Evolutionary conservation across 2,329 filamentous ascomycete species (phyloP), one percentile per base, ranked within the genome.

Genomic region (Macroventuria anomochaeta): DNA sequence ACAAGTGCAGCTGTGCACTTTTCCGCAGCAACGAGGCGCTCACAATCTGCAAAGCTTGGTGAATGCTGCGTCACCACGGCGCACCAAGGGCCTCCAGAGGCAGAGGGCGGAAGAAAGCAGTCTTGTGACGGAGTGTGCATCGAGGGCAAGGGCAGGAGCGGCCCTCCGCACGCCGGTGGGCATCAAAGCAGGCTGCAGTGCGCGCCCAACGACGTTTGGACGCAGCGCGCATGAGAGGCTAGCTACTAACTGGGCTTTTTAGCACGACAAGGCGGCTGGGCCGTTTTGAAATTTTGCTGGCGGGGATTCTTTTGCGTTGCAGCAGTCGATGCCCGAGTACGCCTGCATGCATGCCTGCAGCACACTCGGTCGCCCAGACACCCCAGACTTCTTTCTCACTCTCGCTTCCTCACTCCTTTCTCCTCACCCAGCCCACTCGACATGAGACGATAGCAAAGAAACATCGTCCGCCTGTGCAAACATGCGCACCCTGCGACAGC

Each of bases 281-380:
- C 54, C 61, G 63, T 64, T 65, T 63, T 57, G 61, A 63, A 64
- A 55, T 61, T 61, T 65, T 64, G 59, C 63, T 58, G 58, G 61
- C 57, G 55, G 61, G 53, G 55, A 58, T 54, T 46, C 31, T 29
- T 46, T 53, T 60, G 54, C 42, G 59, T 31, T 53, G 57, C 53
- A 59, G 46, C 46, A 46, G 31, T 63, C 59, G 57, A 61, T 56
- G 63, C 63, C 63, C 61, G 55, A 65, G 52, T 53, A 55, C 61
- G 61, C 57, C 53, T 64, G 57, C 57, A 55, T 49, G 53, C 46
- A 53, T 61, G 61, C 50, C 43, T 54, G 51, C 53, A 53, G 61
- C 53, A 41, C 43, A 40, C 51, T 53, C 51, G 23, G 26, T 49
- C 44, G 44, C 46, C 53, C 49, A 53, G 49, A 56, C 50, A 46